Base-by-base conservation (phyloP, 108 stramenopile genomes). In the Nannochloropsis gaditana region DNA sequence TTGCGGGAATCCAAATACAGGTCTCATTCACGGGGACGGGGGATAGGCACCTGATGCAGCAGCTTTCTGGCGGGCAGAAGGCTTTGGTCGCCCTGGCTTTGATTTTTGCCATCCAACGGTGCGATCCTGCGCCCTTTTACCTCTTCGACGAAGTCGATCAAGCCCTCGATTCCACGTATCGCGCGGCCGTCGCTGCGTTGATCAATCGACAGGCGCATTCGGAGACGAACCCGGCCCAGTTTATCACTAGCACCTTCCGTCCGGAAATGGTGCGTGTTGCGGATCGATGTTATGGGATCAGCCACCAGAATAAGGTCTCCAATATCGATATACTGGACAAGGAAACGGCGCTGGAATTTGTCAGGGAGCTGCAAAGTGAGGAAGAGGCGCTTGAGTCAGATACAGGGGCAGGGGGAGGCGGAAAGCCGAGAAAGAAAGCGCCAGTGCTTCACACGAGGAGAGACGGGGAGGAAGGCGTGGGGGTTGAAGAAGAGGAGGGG, bases 101-200 rank as follows among this genome's bases (percentile, higher is more conserved):
- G 83, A 98, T 99, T 84, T 99, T 99, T 90, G 97, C 99, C 9
- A 91, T 92, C 2, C 90, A 90, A 88, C 45, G 89, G 44, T 98
- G 97, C 88, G 99, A 99, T 89, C 98, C 98, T 44, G 99, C 98
- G 9, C 98, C 99, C 15, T 99, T 99, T 88, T 99, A 99, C 87
- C 93, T 99, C 43, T 99, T 99, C 90, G 99, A 99, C 87, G 99
- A 99, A 87, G 87, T 91, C 42, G 90, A 88, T 44, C 97, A 97
- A 91, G 98, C 99, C 3, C 90, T 99, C 11, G 99, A 99, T 88
- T 92, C 94, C 44, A 96, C 94, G 15, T 94, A 99, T 87, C 95
- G 99, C 79, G 92, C 95, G 44, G 93, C 97, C 21, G 97, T 99
- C 9, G 99, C 99, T 2, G 90, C 93, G n/a, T 81, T 99, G 84